Evolutionary conservation across 2,329 filamentous ascomycete species (phyloP).

Genomic region (Fusarium dlaminii): DNA sequence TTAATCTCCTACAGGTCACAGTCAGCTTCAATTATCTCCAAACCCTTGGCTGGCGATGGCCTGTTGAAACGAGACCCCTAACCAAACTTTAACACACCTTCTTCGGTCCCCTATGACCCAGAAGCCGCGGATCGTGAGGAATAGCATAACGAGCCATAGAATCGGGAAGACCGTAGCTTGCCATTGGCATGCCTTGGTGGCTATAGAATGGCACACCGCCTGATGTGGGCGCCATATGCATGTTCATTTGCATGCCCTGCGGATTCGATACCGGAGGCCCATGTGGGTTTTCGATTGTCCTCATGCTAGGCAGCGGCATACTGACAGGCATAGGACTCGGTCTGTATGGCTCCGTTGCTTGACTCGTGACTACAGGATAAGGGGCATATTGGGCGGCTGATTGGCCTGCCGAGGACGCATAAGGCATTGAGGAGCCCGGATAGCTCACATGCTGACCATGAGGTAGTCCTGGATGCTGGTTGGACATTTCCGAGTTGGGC

Average conservation of each 20-base stretch:
- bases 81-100: conserved; percentile 57
- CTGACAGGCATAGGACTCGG: conserved; percentile 41
- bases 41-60: background rate
- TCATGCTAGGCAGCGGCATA: conserved; percentile 54
- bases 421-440: conserved; percentile 38
- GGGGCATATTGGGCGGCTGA: conserved; percentile 45
- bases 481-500: conserved; percentile 47
- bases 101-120: conserved; percentile 62
- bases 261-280: conserved; percentile 44
- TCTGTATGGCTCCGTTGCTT: conserved; percentile 45
- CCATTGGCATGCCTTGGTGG: conserved; percentile 49
- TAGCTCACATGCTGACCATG: conserved; percentile 46
- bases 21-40: conserved; percentile 29
- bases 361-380: conserved; percentile 44
- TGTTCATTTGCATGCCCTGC: conserved; percentile 51
- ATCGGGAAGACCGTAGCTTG: conserved; percentile 56
- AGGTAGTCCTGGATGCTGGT: conserved; percentile 45
- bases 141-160: conserved; percentile 57
- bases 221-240: conserved; percentile 43
- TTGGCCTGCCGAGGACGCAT: conserved; percentile 34
- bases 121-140: conserved; percentile 59
- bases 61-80: background rate
- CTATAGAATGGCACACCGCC: conserved; percentile 56
- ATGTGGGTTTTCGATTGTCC: conserved; percentile 49
- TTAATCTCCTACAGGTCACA: conserved; percentile 64